A percentile compares a stretch with the other conserved stretches of the same genome.
These are phyloP conservation scores for Aphanomyces euteiches DNA, from an alignment of 352 stramenopile species.

Conservation along the genomic window DNA sequence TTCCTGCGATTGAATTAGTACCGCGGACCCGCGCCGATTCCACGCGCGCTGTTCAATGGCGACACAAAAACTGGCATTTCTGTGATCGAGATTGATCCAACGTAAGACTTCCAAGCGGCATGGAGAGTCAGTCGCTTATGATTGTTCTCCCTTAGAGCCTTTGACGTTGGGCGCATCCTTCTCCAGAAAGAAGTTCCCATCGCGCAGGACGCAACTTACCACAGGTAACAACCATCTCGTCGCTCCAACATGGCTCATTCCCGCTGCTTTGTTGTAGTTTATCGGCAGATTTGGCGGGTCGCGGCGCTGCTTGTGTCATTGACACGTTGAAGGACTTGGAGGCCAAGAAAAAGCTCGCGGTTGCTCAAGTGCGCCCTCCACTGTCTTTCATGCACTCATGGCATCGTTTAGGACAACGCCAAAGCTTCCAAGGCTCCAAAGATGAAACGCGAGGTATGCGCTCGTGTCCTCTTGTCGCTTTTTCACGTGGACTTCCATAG, in stretches of 20 bases:
- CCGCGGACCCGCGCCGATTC: conserved; percentile 77
- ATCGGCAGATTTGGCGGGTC: conserved; percentile 43
- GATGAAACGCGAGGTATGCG: conserved; percentile 41
- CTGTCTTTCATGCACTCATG: too few species aligned
- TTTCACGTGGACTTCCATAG: background rate
- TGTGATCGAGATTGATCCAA: conserved; percentile 83
- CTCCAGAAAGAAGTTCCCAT: conserved; percentile 50
- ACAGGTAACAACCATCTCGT: conserved; percentile 34
- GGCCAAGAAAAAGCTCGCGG: conserved; percentile 43
- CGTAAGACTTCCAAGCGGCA: background rate
- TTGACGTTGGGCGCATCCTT: conserved; percentile 77
- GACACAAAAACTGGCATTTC: conserved; percentile 72
- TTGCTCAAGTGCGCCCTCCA: conserved; percentile 36
- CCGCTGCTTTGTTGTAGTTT: conserved; percentile 37
- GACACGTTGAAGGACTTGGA: conserved; percentile 55
- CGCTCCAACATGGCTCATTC: too few species aligned
- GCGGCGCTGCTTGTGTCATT: conserved; percentile 65
- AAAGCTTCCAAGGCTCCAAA: conserved; percentile 63
- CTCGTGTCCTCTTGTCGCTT: background rate
- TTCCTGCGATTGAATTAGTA: conserved; percentile 41
- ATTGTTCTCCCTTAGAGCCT: conserved; percentile 38
- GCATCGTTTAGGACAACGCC: conserved; percentile 37
- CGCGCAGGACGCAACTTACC: conserved; percentile 48
- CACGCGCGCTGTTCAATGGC: conserved; percentile 79
- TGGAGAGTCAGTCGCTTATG: too few species aligned